Evolutionary conservation across 2,329 filamentous ascomycete genomes (phyloP).

Genomic region (Teratosphaeria nubilosa): DNA sequence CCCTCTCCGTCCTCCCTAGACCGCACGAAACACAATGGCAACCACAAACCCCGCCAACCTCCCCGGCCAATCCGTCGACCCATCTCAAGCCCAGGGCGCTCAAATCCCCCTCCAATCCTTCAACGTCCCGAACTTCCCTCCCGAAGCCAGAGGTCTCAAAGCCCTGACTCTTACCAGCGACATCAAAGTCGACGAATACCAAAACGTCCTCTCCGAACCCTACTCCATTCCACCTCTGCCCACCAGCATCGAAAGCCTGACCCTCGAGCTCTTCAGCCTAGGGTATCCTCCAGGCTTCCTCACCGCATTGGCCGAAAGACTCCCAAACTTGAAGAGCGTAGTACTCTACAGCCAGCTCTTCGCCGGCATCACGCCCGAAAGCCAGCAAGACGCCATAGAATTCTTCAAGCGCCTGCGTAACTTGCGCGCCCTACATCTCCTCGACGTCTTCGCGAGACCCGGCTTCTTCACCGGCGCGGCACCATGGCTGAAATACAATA

Average conservation of each 20-base stretch:
- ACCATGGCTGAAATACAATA: conserved; percentile 23
- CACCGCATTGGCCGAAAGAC: conserved; percentile 26
- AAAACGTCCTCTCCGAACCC: conserved; percentile 26
- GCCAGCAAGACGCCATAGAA: conserved; percentile 29
- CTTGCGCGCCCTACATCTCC: conserved; percentile 35
- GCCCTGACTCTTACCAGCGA: conserved; percentile 40
- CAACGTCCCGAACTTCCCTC: conserved; percentile 36
- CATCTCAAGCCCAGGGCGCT: conserved; percentile 29
- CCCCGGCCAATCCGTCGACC: conserved; percentile 13
- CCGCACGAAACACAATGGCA: conserved; percentile 4
- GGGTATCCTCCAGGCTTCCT: conserved; percentile 39
- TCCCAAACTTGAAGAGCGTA: conserved; percentile 34
- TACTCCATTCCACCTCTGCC: conserved; percentile 32
- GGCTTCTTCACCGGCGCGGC: conserved; percentile 30
- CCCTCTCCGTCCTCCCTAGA: background rate
- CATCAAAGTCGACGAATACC: conserved; percentile 39
- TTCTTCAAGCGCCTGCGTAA: conserved; percentile 30
- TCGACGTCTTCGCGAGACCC: conserved; percentile 36
- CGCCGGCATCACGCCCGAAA: conserved; percentile 31
- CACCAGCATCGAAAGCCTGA: conserved; percentile 31
- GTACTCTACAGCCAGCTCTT: conserved; percentile 39
- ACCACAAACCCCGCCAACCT: conserved; percentile 10
- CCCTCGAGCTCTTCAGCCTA: conserved; percentile 40
- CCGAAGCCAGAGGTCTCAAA: conserved; percentile 32
- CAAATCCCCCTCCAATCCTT: conserved; percentile 39